Evolutionary conservation across 2,329 filamentous ascomycete genomes (phyloP).

Genomic region (Hymenoscyphus repandus): DNA sequence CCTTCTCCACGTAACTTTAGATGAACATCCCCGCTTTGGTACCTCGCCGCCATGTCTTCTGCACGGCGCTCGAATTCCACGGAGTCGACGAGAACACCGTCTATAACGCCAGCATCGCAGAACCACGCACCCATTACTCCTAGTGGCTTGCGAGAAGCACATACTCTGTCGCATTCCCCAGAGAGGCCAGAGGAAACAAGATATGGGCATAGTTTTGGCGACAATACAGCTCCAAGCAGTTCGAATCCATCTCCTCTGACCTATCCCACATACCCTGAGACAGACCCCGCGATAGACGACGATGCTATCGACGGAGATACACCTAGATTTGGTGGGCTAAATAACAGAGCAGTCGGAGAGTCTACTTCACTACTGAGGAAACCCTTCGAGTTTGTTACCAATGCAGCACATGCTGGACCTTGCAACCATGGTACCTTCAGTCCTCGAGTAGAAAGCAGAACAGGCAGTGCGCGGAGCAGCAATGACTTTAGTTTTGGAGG

Average conservation of each 20-base stretch:
- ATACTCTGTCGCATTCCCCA: slow-evolving; percentile 17
- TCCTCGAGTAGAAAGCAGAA: slow-evolving; percentile 46
- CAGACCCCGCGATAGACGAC: slow-evolving; percentile 14
- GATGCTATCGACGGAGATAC: slow-evolving; percentile 10
- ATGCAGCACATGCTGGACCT: slow-evolving; percentile 30
- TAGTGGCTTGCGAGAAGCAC: slow-evolving; percentile 22
- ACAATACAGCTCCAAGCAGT: slow-evolving; percentile 14
- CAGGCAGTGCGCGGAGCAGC: slow-evolving; percentile 24
- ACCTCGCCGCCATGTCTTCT: slow-evolving; percentile 4
- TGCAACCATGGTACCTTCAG: slow-evolving; percentile 77
- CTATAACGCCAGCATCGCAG: slow-evolving; percentile 5
- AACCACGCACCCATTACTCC: slow-evolving; percentile 19
- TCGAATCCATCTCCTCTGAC: slow-evolving; percentile 20
- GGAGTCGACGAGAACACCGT: slow-evolving; percentile 4
- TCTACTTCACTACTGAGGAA: slow-evolving; percentile 47
- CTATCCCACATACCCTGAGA: slow-evolving; percentile 16
- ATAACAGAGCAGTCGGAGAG: slow-evolving; percentile 35
- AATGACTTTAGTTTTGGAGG: slow-evolving; percentile 22
- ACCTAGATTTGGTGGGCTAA: slow-evolving; percentile 7
- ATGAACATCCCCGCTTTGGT: no score
- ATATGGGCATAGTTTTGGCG: background rate
- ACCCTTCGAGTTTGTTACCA: slow-evolving; percentile 26
- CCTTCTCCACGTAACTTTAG: no score
- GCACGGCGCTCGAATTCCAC: slow-evolving; percentile 1
- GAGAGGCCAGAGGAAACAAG: slow-evolving; percentile 5